Conservation (phyloP, 306 rosid genomes). For the Begonia peltatifolia region DNA sequence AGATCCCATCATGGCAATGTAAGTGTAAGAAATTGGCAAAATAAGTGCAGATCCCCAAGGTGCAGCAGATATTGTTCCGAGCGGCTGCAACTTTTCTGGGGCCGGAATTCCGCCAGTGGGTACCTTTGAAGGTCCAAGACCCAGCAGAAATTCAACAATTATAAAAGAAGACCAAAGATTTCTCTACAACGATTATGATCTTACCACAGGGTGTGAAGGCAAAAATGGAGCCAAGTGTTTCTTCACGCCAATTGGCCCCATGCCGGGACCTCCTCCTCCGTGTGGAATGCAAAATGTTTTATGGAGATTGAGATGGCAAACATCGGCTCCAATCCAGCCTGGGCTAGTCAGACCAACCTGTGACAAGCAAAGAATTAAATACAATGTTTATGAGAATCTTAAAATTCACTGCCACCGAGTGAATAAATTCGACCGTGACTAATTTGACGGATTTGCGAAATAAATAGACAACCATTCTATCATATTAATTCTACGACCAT, state of each 20-base stretch:
- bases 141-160: conserved; percentile 3
- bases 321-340: conserved; percentile 99
- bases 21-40: conserved; percentile 91
- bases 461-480: too few relatives aligned
- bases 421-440: too few relatives aligned
- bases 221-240: conserved; percentile 95
- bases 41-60: conserved; percentile 99
- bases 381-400: too few relatives aligned
- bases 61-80: conserved; percentile 92
- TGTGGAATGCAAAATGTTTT: conserved; percentile 99
- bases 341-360: conserved; percentile 99
- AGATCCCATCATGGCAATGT: conserved; percentile 99
- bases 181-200: too few relatives aligned
- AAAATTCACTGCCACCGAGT: too few relatives aligned
- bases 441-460: too few relatives aligned
- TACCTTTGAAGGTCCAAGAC: conserved; percentile 28
- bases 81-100: conserved; percentile 67
- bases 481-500: too few relatives aligned
- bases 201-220: conserved; percentile 99
- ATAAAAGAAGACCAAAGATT: not conserved
- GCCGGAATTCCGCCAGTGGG: conserved; percentile 93
- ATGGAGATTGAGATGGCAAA: conserved; percentile 98
- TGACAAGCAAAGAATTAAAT: conserved; percentile 5
- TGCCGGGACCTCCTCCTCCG: conserved; percentile 99
- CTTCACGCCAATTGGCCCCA: conserved; percentile 99